These are phyloP conservation scores for Strigomonas culicis DNA, from an alignment of 208 protist species.

Conservation along the genomic window DNA sequence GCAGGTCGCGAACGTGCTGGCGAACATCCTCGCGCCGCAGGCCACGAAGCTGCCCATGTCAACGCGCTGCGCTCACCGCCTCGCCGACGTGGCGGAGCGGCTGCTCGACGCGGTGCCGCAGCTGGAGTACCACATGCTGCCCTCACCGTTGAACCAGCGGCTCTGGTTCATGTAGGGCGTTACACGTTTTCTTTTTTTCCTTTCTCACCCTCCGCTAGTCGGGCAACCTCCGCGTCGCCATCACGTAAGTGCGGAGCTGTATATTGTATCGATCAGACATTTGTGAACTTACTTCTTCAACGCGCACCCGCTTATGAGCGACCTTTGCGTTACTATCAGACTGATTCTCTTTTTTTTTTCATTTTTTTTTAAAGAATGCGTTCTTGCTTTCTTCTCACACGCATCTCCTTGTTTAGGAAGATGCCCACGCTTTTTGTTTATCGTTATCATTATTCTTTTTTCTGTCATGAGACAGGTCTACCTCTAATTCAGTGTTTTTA, in stretches of 20 bases:
- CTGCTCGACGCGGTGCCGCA: conserved; percentile 75
- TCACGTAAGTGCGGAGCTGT: too few species aligned
- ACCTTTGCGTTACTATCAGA: conserved; percentile 1
- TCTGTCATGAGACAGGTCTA: conserved; percentile 4
- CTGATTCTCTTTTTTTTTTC: conserved; percentile 12
- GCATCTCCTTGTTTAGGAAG: conserved; percentile 6
- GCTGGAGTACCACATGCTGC: conserved; percentile 69
- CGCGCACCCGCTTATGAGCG: too few species aligned
- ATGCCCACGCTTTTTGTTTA: not conserved
- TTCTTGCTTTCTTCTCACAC: conserved; percentile 4
- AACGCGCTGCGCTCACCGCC: conserved; percentile 77
- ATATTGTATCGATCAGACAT: too few species aligned
- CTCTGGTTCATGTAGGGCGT: conserved; percentile 79
- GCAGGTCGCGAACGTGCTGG: conserved; percentile 69
- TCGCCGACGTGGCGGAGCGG: conserved; percentile 70
- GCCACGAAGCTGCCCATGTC: conserved; percentile 91
- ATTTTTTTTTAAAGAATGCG: conserved; percentile 14
- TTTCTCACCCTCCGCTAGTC: too few species aligned
- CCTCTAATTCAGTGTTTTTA: too few species aligned
- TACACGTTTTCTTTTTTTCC: too few species aligned
- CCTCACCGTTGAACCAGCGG: conserved; percentile 50
- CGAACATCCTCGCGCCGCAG: conserved; percentile 58
- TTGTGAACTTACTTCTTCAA: too few species aligned
- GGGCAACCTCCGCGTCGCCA: too few species aligned
- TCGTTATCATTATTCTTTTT: conserved; percentile 8